Base-by-base conservation (phyloP, 2,329 filamentous ascomycete genomes). In the Elsinoe perseae region DNA sequence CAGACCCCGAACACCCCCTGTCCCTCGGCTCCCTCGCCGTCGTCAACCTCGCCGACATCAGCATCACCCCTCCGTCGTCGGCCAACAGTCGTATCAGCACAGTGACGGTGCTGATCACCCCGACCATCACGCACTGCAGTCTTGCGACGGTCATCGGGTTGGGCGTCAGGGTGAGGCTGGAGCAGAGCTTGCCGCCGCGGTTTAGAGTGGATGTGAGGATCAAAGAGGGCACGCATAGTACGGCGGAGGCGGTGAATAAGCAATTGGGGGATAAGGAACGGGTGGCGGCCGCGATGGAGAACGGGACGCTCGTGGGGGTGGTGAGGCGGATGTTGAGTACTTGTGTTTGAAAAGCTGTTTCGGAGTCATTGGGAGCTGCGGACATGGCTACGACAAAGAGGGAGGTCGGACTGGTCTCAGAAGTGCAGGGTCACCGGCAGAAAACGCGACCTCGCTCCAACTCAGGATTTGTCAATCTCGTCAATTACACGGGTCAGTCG, bases 61-160 rank as follows among this genome's bases (percentile, higher is more conserved):
- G 82, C 65, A 89, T 98, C 63, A 77, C 76, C 50, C 81, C 84
- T 43, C 80, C 86, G 5, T 79, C 85, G n/a, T 80, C 80, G 32
- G 75, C 76, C 59, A 75, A 75, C 76, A 73, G 83, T 67, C 67
- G 80, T 80, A 75, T 90, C 76, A 73, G 85, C 77, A 83, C 80
- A 36, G 89, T 97, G 32, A 80, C 85, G 2, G 89, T 98, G 42
- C 82, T 95, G 65, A 86, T 98, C 63, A 98, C 93, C 9, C 93
- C 93, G 8, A 98, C 93, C 23, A 93, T 97, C 67, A 95, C 92
- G 14, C 93, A 97, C 72, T 98, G 93, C 76, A 95, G 89, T 52
- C 81, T 98, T 38, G 93, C 93, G 28, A 98, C 93, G 0, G 90
- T 98, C 59, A 95, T 98, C 65, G 93, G 93, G 0, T 79, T 98